Percentiles rank a stretch among this genome's conserved stretches.
Evolutionary conservation across 1,284 basidiomycete genomes (phyloP).

Genomic region (Apiotrichum domesticum): DNA sequence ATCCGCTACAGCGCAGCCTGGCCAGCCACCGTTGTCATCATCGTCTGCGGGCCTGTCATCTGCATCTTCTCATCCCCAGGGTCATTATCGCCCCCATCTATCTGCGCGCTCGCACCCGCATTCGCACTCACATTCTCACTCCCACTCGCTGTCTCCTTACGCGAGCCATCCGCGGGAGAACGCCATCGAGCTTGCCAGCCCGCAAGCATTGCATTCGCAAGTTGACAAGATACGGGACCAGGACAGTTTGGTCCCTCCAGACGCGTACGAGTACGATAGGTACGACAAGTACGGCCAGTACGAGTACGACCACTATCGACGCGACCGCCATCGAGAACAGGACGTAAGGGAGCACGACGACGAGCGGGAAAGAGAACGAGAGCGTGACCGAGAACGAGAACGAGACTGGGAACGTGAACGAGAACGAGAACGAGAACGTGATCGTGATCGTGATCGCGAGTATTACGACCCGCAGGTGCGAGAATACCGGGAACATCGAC

Average conservation of each 20-base stretch:
- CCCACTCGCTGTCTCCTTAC: neutral
- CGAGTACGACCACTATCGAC: neutral
- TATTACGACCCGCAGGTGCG: neutral
- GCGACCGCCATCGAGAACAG: neutral
- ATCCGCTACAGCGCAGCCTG: too few relatives aligned
- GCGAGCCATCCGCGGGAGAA: neutral
- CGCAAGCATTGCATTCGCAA: neutral
- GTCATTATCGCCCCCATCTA: neutral
- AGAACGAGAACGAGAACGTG: neutral
- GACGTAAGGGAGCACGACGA: neutral
- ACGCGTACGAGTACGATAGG: conserved; percentile 1
- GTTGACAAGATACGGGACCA: neutral
- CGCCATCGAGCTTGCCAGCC: neutral
- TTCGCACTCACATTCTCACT: too few relatives aligned
- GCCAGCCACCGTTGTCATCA: too few relatives aligned
- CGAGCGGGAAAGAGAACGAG: neutral
- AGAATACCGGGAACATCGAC: too few relatives aligned
- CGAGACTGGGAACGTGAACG: neutral
- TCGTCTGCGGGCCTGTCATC: too few relatives aligned
- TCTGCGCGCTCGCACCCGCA: too few relatives aligned
- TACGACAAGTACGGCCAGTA: neutral
- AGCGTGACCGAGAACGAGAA: neutral
- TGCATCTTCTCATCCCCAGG: too few relatives aligned
- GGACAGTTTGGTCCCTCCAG: neutral
- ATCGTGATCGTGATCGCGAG: neutral